Base-by-base conservation (phyloP, 129 eudicot species). In the Arctium minus region DNA sequence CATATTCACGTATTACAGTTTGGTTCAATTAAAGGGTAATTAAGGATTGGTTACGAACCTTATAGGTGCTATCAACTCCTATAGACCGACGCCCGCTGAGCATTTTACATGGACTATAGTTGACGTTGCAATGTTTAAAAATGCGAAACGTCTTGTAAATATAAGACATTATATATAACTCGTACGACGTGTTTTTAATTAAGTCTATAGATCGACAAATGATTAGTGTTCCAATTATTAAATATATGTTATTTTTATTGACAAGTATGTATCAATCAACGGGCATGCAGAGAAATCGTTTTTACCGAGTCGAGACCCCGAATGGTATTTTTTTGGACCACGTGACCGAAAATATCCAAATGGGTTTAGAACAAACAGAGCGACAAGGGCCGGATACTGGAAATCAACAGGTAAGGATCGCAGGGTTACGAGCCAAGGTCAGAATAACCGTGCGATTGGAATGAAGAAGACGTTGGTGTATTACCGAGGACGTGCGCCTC, bases 401-500 rank as follows among this genome's bases (percentile, higher is more conserved):
- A 96, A 96, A 82, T 94, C 99, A 6, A 96, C 99, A 0, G 99
- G 99, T 74, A 96, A 96, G 70, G 99, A 96, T 80, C 81, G 99
- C 70, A 91, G 92, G 72, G 97, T 96, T 22, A 80, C 69, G 9
- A 85, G 88, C 79, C 97, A 93, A 73, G 62, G 76, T 15, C 80
- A 74, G 7, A 84, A 84, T 17, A 85, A 79, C 62, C 90, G 91
- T 11, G 84, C 92, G 30, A 91, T 96, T 75, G 99, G 98, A 38
- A 96, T 96, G 99, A 96, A 96, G 90, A 96, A 96, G 83, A 96
- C 99, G 6, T 76, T 96, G 86, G 99, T 96, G 68, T 96, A 93
- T 85, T 96, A 96, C 82, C 87, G 98, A 0, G 99, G 99, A 0
- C 87, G 99, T 46, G 99, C 99, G 17, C 99, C 99, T 17, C 97